Base-by-base conservation (phyloP, 345 rosid genomes). In the Mallotus nudiflorus region DNA sequence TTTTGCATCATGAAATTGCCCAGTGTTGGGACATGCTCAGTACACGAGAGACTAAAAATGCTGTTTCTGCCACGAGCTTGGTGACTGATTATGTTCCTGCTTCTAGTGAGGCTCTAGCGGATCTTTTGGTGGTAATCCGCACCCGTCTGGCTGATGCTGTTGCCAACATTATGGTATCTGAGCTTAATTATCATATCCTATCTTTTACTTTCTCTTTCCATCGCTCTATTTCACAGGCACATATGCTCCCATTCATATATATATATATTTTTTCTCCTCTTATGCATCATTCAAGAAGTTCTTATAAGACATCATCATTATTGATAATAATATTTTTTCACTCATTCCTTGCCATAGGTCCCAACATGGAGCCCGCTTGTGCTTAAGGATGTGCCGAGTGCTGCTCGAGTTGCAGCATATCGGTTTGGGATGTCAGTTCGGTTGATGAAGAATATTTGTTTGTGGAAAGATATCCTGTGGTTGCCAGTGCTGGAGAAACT, bases 1-100 rank as follows among this genome's bases (percentile, higher is more conserved):
- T 85, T 60, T 77, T 92, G 82, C 88, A 92, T 75, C 99, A 92
- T 75, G 88, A 92, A 79, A 88, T 95, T 66, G 82, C 78, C 56
- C 84, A 77, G 56, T 95, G 97, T 71, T 95, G 99, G 99, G 99
- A 95, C 80, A 82, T 85, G 76, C 88, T 92, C 63, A 95, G 99
- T 78, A 79, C 85, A 6, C 78, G 55, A 55, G 97, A 92, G 75
- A 92, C 98, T 0, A 85, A 64, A 75, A 84, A 89, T 80, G 98
- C 89, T 73, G 96, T 92, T 84, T 83, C 86, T 74, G 98, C 99
- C 42, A 88, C 93, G 70, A 85, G 78, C 77, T 76, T 90, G 88
- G 91, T 92, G 59, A 86, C 79, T 55, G 79, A 85, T 80, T 92
- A 92, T 75, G 85, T 95, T 71, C 78, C 92, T 63, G 83, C 91